phyloP scores from a whole-genome alignment of 1,284 basidiomycete genomes.

The Ceratobasidium sp. region DNA sequence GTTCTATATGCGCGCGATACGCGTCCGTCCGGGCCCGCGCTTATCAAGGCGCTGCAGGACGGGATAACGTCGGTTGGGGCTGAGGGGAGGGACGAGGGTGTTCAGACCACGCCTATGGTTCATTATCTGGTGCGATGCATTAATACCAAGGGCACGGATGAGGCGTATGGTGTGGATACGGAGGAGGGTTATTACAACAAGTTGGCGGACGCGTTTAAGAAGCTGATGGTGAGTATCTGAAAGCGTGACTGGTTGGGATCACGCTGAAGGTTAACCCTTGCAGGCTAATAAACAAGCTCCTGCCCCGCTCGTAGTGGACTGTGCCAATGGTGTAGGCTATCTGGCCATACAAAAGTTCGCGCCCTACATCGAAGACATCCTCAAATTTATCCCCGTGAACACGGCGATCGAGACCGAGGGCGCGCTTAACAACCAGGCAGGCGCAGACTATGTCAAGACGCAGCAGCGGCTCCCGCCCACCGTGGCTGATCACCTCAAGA shows the following conservation, averaged over 20 bases:
- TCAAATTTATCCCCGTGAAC: slow-evolving; percentile 73
- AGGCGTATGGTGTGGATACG: slow-evolving; percentile 84
- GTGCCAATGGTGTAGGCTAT: slow-evolving; percentile 97
- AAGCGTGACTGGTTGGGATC: background rate
- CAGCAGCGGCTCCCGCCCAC: slow-evolving; percentile 84
- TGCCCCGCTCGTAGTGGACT: slow-evolving; percentile 84
- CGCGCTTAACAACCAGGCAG: slow-evolving; percentile 87
- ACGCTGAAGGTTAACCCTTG: background rate
- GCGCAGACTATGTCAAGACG: slow-evolving; percentile 98
- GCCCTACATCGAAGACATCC: slow-evolving; percentile 64
- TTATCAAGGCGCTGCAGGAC: slow-evolving; percentile 86
- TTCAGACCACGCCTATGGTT: slow-evolving; percentile 94
- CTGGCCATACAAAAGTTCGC: slow-evolving; percentile 70
- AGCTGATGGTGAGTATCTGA: slow-evolving; percentile 74
- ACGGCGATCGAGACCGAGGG: slow-evolving; percentile 72
- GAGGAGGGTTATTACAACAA: slow-evolving; percentile 90
- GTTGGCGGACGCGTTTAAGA: slow-evolving; percentile 86
- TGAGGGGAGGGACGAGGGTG: slow-evolving; percentile 74
- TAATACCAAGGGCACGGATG: slow-evolving; percentile 83
- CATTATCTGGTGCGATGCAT: slow-evolving; percentile 94
- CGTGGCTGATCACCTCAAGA: slow-evolving; percentile 66
- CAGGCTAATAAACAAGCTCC: slow-evolving; percentile 71
- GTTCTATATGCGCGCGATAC: slow-evolving; percentile 96
- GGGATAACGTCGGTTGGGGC: slow-evolving; percentile 80
- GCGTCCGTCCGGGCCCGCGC: slow-evolving; percentile 83